Evolutionary conservation across 257 asterid genomes (phyloP), one percentile per base, ranked within the genome.

Genomic region (Fraxinus excelsior): DNA sequence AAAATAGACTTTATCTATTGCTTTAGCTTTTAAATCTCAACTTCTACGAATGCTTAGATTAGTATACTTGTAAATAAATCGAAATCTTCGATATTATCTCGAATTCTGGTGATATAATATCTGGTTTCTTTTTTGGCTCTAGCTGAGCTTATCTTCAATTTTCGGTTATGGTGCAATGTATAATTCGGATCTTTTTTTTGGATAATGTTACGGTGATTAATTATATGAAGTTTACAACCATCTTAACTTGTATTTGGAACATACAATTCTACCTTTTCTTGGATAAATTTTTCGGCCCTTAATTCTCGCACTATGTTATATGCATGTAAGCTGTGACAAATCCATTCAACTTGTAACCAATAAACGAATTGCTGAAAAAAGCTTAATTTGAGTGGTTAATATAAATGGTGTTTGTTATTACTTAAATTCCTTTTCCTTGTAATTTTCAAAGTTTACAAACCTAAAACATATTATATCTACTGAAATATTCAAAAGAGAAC

Each of bases 11-110:
- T 56, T 62, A 69, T 71, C n/a, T 62, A 19, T 38, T 67, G 38
- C 62, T 64, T 74, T 70, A 6, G 29, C 51, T n/a, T 19, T 69
- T 3, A 71, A 46, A 34, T 80, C 60, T 76, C 67, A 76, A 71
- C 38, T 76, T 73, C 49, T 71, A 32, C 16, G 49, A 67, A 40
- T 23, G 67, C 31, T 58, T 40, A 37, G 49, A 28, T 72, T 7
- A 32, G 21, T 64, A 25, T 13, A 40, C 28, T 14, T 58, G 28
- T 58, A 11, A 58, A n/a, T 5, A n/a, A 58, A 58, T 58, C 16
- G 65, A 56, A 16, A 18, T 51, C 21, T 19, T 51, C 62, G 7
- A 51, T 19, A 51, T 51, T 7, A 53, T 60, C n/a, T 19, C 26
- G 42, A n/a, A 16, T 75, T 66, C 29, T 51, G 14, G 58, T 81